These are phyloP conservation scores for Aspergillus sp. DNA, from an alignment of 2,329 filamentous ascomycete species.

Conservation along the genomic window DNA sequence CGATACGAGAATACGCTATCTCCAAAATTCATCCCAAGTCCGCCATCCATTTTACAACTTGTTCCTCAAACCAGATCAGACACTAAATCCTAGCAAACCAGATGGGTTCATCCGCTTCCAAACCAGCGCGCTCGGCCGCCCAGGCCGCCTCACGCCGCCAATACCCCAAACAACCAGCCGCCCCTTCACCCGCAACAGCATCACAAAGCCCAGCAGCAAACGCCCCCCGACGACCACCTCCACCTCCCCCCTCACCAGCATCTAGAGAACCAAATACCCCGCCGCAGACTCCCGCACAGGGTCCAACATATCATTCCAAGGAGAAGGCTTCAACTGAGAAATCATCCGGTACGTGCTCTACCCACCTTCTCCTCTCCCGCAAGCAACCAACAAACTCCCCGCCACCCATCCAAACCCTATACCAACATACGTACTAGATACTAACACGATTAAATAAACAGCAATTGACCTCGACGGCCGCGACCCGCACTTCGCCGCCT, in stretches of 20 bases:
- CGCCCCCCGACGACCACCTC: conserved; percentile 23
- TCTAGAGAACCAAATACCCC: conserved; percentile 36
- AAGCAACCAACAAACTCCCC: not conserved
- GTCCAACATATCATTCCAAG: conserved; percentile 32
- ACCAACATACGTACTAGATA: not conserved
- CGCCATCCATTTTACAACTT: not conserved
- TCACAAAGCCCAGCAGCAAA: not conserved
- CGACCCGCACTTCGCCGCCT: conserved; percentile 71
- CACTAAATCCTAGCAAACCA: not conserved
- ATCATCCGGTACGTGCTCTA: conserved; percentile 32
- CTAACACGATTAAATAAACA: conserved; percentile 21
- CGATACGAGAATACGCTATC: not conserved
- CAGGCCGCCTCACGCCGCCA: conserved; percentile 52
- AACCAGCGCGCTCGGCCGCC: conserved; percentile 51
- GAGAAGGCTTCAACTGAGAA: conserved; percentile 33
- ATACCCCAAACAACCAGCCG: conserved; percentile 51
- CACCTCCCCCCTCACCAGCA: conserved; percentile 30
- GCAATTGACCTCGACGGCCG: conserved; percentile 61
- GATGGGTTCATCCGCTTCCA: conserved; percentile 62
- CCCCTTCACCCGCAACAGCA: conserved; percentile 33
- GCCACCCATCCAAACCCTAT: not conserved
- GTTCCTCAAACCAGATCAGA: not conserved
- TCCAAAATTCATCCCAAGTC: not conserved
- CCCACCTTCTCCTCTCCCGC: not conserved
- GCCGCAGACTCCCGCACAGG: conserved; percentile 19